Evolutionary conservation across 2,329 filamentous ascomycete genomes (phyloP), one percentile per base, ranked within the genome.

Genomic region (Colletotrichum camelliae): DNA sequence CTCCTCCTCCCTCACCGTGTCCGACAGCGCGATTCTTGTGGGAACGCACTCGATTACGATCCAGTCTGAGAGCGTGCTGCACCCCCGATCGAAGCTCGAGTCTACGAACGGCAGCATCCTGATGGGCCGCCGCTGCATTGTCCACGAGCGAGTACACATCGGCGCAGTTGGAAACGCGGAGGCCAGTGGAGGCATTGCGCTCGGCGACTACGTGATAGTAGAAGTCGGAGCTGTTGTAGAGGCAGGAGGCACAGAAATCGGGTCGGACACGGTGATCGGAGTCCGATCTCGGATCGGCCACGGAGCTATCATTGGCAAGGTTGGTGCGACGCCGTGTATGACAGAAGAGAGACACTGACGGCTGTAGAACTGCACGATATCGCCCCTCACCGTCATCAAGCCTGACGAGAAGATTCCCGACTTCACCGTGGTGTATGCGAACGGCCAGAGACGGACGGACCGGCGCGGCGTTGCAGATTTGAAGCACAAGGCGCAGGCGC

Each of bases 21-120:
- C 92, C 81, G 92, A 93, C 78, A 89, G 89, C 74, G 91, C 92
- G 13, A 85, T 91, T 21, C 86, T 94, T 21, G 91, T 88, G 21
- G 97, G 97, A 78, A 92, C 91, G 4, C 91, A 97, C 82, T 93
- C 92, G 2, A 95, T 99, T 77, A 93, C 92, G 60, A 92, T 98
- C 77, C 93, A 93, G 72, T 89, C 94, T 29, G 93, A 95, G 81
- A 93, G 92, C 5, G 91, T 98, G 8, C 86, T 99, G n/a, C 96
- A 98, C 81, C 96, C 97, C 1, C 94, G 96, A 65, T 91, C 93
- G 18, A 92, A 93, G 77, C 90, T 98, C 72, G 94, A 96, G 80
- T 94, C 96, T 10, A 92, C 92, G 73, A 89, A 93, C 67, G 95
- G 95, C 6, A 93, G 95, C 58, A 92, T 98, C 79, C 92, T 93